Evolutionary conservation across 371 early-diverging fungal genomes (phyloP), one percentile per base, ranked within the genome.

Genomic region (Mucor circinelloides): DNA sequence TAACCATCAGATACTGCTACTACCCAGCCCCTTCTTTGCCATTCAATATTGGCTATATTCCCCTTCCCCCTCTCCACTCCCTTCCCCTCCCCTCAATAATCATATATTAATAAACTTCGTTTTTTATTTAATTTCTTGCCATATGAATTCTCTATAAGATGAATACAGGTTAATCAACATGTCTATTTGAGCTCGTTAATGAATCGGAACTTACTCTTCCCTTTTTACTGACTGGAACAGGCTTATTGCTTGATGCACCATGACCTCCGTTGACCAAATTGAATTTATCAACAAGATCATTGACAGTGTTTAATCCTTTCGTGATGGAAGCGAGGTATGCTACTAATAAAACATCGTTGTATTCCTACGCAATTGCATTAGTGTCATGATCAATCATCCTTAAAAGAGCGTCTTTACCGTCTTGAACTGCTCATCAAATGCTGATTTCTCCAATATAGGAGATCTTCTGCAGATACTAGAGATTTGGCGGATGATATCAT

Each of bases 271-370:
- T 72, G 1, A 75, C 75, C 25, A 84, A 58, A 67, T 81, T 84
- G 59, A 81, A 78, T 59, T 84, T 84, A 62, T 84, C 84, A 8
- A 81, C 63, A 4, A 84, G 66, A 75, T 94, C 92, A 70, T 90
- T 90, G 63, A 94, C 78, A 7, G 76, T 75, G 69, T 90, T 83
- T 10, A 90, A 81, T 13, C 92, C 91, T 72, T 94, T 94, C 12
- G 95, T 94, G 56, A 95, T 85, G 0, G 89, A 83, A 13, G 93
- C 90, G 52, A 95, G 78, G 72, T 93, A 91, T 12, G 90, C 81
- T 21, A 87, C 90, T 55, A 95, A 76, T 13, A 94, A 74, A 6
- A 93, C 91, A 70, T 95, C 95, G 63, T 90, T 90, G 79, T 89
- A 89, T 78, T 94, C 93, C 93, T 93, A 68, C 38, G 44, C 31